phyloP scores from a whole-genome alignment of 768 basidiomycete species.

The Auricularia sp. region DNA sequence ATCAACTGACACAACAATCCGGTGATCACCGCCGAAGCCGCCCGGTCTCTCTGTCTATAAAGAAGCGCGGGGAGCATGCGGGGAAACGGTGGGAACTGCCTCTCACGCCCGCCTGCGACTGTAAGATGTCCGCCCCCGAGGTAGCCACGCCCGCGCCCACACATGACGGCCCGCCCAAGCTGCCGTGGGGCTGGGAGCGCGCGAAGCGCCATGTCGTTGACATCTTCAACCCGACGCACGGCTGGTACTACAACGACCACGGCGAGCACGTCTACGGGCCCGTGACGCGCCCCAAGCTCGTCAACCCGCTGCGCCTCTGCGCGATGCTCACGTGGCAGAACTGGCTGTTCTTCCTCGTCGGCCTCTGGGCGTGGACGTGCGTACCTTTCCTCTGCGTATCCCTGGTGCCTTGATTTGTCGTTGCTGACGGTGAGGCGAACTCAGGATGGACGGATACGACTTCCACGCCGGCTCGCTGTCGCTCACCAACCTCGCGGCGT shows the following conservation, averaged over 20 bases:
- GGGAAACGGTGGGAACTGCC: too few relatives aligned
- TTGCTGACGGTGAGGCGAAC: too few relatives aligned
- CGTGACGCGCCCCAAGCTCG: not conserved
- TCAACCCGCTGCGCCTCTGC: not conserved
- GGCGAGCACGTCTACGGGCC: not conserved
- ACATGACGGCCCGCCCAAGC: not conserved
- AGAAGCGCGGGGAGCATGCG: too few relatives aligned
- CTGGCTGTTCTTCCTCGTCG: conserved; percentile 2
- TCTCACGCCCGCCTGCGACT: too few relatives aligned
- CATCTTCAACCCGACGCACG: not conserved
- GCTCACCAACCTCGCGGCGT: not conserved
- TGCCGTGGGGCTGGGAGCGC: conserved; percentile 1
- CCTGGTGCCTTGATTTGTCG: too few relatives aligned
- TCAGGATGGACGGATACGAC: conserved; percentile 4
- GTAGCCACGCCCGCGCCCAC: too few relatives aligned
- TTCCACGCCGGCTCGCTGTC: not conserved
- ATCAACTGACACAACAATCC: too few relatives aligned
- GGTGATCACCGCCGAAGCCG: too few relatives aligned
- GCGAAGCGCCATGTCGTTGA: not conserved
- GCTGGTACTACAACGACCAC: not conserved
- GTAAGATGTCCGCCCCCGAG: too few relatives aligned
- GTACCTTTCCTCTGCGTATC: not conserved
- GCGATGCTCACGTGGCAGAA: not conserved
- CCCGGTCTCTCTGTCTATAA: too few relatives aligned
- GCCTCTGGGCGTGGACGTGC: conserved; percentile 1